Evolutionary conservation across 768 basidiomycete species (phyloP).

Genomic region (Tubosaeta sp.): DNA sequence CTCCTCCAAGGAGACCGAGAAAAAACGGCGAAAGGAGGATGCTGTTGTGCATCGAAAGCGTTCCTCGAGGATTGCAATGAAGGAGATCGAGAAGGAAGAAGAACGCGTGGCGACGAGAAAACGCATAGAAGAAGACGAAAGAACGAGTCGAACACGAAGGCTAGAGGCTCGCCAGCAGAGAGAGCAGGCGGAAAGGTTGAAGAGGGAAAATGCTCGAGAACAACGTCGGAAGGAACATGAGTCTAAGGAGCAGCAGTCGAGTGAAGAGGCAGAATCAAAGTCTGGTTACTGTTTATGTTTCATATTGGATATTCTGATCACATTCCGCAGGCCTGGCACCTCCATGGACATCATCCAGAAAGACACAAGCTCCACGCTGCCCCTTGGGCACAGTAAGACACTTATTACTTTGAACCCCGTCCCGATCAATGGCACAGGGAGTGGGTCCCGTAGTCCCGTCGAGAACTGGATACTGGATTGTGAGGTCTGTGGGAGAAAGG

Average conservation of each 20-base stretch:
- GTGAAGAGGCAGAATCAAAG: conserved; percentile 14
- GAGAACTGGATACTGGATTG: conserved; percentile 87
- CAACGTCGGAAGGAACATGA: conserved; percentile 37
- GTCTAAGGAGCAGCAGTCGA: conserved; percentile 20
- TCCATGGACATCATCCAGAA: conserved; percentile 1
- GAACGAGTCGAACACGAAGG: conserved; percentile 57
- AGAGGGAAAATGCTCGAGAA: conserved; percentile 59
- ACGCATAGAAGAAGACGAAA: conserved; percentile 65
- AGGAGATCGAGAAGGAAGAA: conserved; percentile 77
- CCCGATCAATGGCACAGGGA: conserved; percentile 29
- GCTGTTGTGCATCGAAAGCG: conserved; percentile 84
- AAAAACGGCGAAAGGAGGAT: conserved; percentile 61
- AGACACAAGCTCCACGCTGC: not conserved
- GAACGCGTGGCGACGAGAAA: conserved; percentile 55
- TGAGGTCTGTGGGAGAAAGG: conserved; percentile 73
- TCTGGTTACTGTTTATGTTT: conserved; percentile 5
- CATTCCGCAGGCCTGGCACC: conserved; percentile 8
- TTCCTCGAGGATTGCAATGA: conserved; percentile 81
- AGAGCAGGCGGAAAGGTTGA: conserved; percentile 51
- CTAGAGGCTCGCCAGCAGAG: conserved; percentile 52
- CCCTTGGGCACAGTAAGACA: conserved; percentile 6
- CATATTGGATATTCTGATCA: conserved; percentile 13
- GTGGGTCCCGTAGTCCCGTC: conserved; percentile 49
- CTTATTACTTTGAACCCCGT: not conserved
- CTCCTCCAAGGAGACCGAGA: conserved; percentile 52